Conservation (phyloP, 495 filamentous ascomycete species). For the Penicillium steckii region DNA sequence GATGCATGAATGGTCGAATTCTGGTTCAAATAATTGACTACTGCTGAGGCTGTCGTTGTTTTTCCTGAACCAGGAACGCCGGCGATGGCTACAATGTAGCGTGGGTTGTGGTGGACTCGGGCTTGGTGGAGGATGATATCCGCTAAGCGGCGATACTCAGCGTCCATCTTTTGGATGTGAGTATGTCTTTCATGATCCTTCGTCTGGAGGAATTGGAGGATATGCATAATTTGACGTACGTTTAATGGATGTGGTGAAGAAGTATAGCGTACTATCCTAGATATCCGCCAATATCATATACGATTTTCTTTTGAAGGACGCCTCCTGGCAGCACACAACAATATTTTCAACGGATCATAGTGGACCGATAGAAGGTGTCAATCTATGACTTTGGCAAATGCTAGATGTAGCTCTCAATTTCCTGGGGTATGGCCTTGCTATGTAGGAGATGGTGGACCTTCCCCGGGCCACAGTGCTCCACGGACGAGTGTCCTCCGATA, state of each 20-base stretch:
- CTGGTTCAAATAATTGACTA: conserved; percentile 32
- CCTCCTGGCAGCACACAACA: not conserved
- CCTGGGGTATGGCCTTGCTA: conserved; percentile 5
- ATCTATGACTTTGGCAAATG: not conserved
- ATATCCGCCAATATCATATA: no score
- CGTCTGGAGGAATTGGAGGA: not conserved
- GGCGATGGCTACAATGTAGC: conserved; percentile 41
- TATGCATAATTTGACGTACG: not conserved
- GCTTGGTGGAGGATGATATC: conserved; percentile 23
- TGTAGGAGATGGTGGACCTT: conserved; percentile 18
- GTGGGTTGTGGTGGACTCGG: conserved; percentile 14
- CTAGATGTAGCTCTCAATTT: not conserved
- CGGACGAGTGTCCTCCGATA: conserved; percentile 6
- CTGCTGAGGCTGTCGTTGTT: conserved; percentile 41
- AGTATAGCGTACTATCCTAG: not conserved
- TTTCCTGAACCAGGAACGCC: conserved; percentile 49
- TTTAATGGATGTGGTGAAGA: not conserved
- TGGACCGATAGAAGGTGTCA: not conserved
- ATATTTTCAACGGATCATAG: not conserved
- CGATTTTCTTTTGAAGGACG: no score
- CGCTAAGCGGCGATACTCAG: conserved; percentile 24
- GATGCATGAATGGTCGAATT: conserved; percentile 17
- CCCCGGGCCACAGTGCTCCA: conserved; percentile 36
- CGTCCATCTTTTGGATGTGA: conserved; percentile 23
- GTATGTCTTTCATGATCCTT: not conserved